Evolutionary conservation across 1,139 yeast genomes (phyloP), one percentile per base, ranked within the genome.

Genomic region (Zygosaccharomyces sapae): DNA sequence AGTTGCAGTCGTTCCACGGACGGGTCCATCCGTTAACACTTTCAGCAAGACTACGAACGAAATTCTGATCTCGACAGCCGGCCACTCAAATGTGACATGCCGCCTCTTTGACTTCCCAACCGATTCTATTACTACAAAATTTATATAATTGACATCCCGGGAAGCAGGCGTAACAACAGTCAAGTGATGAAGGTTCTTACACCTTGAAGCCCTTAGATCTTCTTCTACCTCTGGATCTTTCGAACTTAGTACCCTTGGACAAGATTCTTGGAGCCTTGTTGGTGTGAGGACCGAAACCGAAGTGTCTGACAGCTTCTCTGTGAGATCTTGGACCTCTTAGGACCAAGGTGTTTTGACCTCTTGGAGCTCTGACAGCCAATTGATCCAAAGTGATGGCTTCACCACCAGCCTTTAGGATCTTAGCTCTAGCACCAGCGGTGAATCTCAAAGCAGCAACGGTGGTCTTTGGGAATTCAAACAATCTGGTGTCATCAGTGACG

Each of bases 221-320:
- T 82, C 99, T 85, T 77, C 87, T 94, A 84, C 98, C 98, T 87
- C 98, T 92, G 70, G 97, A 98, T 78, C 94, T 88, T 84, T 94
- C 98, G 83, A 92, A 92, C 81, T 92, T 94, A 83, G 97, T 92
- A 75, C 98, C 98, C 77, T 81, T 89, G 62, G 97, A 90, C 72
- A 78, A 71, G 75, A 92, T 85, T 82, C 95, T 89, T 79, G 99
- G 99, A 70, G 97, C 98, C 87, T 92, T 94, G 79, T 83, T 79
- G 83, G 87, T 86, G 95, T 94, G 97, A 71, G 98, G 99, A 79
- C 98, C 98, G 77, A 92, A 74, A 76, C 98, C 98, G 73, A 94
- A 94, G 86, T 92, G 98, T 83, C 97, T 88, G 69, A 88, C 97
- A 69, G 98, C 96, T 81, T 92, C 97, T 83, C 99, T 88, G 75